Evolutionary conservation across 352 stramenopile species (phyloP).

Genomic region (Phytophthora syringae): DNA sequence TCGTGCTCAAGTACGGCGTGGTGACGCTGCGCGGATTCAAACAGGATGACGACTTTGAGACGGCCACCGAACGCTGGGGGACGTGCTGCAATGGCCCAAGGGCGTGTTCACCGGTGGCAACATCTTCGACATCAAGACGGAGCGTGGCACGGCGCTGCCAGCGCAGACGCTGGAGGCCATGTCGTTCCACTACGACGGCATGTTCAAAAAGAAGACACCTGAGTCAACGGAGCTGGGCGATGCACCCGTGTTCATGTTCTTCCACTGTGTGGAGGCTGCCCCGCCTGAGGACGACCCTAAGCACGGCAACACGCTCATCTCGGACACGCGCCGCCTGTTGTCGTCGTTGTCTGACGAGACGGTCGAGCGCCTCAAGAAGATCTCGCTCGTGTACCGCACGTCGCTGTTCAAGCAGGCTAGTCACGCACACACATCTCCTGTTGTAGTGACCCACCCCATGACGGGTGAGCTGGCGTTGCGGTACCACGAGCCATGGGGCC

Average conservation of each 20-base stretch:
- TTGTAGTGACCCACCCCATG: constrained; percentile 22
- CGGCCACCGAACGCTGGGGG: constrained; percentile 22
- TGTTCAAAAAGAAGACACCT: constrained; percentile 35
- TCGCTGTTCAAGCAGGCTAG: constrained; percentile 8
- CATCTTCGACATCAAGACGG: constrained; percentile 31
- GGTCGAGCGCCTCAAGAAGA: constrained; percentile 28
- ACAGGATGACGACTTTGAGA: constrained; percentile 31
- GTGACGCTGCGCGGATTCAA: constrained; percentile 29
- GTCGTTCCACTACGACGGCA: constrained; percentile 32
- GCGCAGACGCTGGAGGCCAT: constrained; percentile 26
- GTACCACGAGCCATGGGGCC: constrained; percentile 22
- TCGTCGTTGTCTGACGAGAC: constrained; percentile 21
- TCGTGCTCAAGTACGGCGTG: constrained; percentile 25
- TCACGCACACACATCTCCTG: constrained; percentile 18
- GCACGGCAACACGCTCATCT: constrained; percentile 31
- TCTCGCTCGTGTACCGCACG: constrained; percentile 22
- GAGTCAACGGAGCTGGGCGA: constrained; percentile 25
- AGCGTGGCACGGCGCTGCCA: constrained; percentile 12
- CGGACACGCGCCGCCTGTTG: constrained; percentile 21
- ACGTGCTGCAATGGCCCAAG: constrained; percentile 31
- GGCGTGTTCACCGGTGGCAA: constrained; percentile 23
- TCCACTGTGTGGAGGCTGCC: constrained; percentile 22
- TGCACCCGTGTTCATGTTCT: constrained; percentile 29
- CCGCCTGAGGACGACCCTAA: constrained; percentile 26
- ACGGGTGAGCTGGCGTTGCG: constrained; percentile 21